phyloP scores from a whole-genome alignment of 1,284 basidiomycete species.

The Puccinia hordei region DNA sequence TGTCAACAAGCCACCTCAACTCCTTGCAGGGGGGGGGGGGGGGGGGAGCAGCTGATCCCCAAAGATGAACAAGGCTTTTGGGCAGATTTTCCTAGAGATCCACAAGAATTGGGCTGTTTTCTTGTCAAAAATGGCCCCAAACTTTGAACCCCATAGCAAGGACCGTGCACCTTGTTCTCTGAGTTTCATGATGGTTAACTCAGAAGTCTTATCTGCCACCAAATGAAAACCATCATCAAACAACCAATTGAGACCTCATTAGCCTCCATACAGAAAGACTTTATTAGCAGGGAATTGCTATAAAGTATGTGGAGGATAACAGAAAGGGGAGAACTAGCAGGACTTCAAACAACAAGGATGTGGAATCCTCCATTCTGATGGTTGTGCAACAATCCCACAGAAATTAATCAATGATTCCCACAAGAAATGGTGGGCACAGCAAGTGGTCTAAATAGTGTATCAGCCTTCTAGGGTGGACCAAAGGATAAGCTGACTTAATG shows the following conservation, averaged over 20 bases:
- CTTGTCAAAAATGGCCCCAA: too few relatives aligned
- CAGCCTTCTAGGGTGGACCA: background rate
- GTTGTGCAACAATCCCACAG: background rate
- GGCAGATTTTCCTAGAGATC: background rate
- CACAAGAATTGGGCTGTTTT: too few relatives aligned
- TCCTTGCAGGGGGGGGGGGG: too few relatives aligned
- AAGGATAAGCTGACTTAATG: slow-evolving; percentile 26
- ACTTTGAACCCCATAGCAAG: background rate
- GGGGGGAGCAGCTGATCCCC: background rate
- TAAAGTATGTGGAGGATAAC: slow-evolving; percentile 22
- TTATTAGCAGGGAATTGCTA: background rate
- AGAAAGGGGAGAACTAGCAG: background rate
- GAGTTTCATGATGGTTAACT: background rate
- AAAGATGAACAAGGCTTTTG: background rate
- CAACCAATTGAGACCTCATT: slow-evolving; percentile 8
- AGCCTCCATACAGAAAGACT: background rate
- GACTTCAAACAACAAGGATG: background rate
- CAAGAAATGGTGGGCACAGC: background rate
- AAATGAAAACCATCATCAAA: slow-evolving; percentile 25
- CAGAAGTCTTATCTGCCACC: background rate
- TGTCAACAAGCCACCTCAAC: background rate
- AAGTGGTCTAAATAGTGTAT: background rate
- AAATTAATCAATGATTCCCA: background rate
- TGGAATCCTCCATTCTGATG: background rate
- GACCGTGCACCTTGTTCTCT: background rate